Evolutionary conservation across 78 protist species (phyloP).

Genomic region (Dictyostelium discoideum): dicty_2.7 NC_007088.5:7203001-7203500

Average conservation of each 20-base stretch:
- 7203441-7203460: constrained; percentile 32
- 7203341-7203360: constrained; percentile 53
- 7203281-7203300: constrained; percentile 62
- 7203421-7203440: constrained; percentile 50
- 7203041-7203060: constrained; percentile 32
- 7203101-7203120: too few species aligned
- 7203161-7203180: too few species aligned
- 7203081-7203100: too few species aligned
- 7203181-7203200: constrained; percentile 47
- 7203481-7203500: constrained; percentile 11
- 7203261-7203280: constrained; percentile 29
- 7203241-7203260: neutral
- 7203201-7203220: neutral
- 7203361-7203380: constrained; percentile 1
- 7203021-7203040: constrained; percentile 70
- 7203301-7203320: constrained; percentile 31
- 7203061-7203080: constrained; percentile 30
- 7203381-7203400: constrained; percentile 71
- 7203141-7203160: neutral
- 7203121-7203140: too few species aligned
- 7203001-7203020: constrained; percentile 70
- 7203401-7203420: constrained; percentile 27
- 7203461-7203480: constrained; percentile 63
- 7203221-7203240: constrained; percentile 20
- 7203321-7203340: constrained; percentile 72